These are phyloP conservation scores for Gastrolobium bilobum DNA, from an alignment of 306 rosid genomes.

Conservation along the genomic window DNA sequence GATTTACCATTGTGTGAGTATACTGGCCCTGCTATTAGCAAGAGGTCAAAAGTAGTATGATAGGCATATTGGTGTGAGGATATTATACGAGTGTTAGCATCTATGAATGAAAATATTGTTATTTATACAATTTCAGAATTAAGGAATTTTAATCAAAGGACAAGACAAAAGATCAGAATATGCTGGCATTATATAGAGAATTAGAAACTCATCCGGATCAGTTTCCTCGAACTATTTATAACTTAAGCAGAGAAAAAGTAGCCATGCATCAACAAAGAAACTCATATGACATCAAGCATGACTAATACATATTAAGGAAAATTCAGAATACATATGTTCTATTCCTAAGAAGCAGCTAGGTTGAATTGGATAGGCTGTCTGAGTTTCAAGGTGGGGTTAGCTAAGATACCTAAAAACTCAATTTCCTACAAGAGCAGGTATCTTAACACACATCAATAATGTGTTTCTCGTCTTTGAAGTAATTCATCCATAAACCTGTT, in stretches of 20 bases:
- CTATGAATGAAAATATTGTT: constrained; percentile 45
- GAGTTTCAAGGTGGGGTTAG: too few species aligned
- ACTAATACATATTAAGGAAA: not conserved
- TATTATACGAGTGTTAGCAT: constrained; percentile 51
- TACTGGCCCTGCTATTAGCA: constrained; percentile 60
- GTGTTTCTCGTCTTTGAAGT: not conserved
- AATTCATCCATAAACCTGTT: not conserved
- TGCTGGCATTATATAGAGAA: not conserved
- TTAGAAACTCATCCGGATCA: not conserved
- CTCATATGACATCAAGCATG: constrained; percentile 10
- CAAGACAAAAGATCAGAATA: not conserved
- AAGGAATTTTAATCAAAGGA: constrained; percentile 12
- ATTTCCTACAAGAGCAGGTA: too few species aligned
- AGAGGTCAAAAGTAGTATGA: constrained; percentile 57
- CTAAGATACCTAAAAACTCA: too few species aligned
- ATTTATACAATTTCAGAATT: constrained; percentile 30
- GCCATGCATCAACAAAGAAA: not conserved
- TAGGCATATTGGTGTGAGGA: constrained; percentile 52
- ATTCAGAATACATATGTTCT: constrained; percentile 3
- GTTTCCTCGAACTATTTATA: not conserved
- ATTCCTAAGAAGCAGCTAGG: not conserved
- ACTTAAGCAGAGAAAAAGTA: not conserved
- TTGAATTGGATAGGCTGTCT: too few species aligned
- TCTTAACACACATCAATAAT: not conserved
- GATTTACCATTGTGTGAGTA: constrained; percentile 49